Base-by-base conservation (phyloP, 345 rosid species). In the Populus tremula region DNA sequence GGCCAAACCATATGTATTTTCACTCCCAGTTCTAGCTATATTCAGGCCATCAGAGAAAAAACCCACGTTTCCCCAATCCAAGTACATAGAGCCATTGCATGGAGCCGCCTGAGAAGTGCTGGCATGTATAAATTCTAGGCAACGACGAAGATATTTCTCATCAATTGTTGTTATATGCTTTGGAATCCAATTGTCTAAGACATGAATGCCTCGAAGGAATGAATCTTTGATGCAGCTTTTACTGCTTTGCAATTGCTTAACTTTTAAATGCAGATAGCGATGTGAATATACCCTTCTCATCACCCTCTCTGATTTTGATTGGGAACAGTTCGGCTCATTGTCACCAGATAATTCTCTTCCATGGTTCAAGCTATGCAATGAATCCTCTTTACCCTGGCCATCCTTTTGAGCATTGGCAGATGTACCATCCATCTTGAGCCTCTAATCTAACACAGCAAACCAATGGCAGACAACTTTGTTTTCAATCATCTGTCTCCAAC, bases 121-220 rank as follows among this genome's bases (percentile, higher is more conserved):
- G 38, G 81, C 67, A 68, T 87, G 91, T 69, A 93, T 90, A 78
- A 83, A 64, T 41, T 94, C 91, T 35, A 94, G 89, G 82, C 99
- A 94, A 35, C 84, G 79, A 6, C 89, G 92, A 6, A 93, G 91
- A 84, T 89, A 90, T 78, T 89, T 93, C 81, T 92, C 99, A 79
- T 95, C 93, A 7, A 87, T 70, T 41, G 89, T 86, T 50, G 90
- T 89, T 88, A 95, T 62, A 87, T 87, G 88, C 88, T 88, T 90
- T 36, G 93, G 93, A 72, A 93, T 89, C 87, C 86, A 89, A 84
- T 76, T 81, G 56, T 88, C 92, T 16, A 86, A 77, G 74, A 82
- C 82, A 74, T 71, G 79, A 47, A 80, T 79, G 66, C 85, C 85
- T 47, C 39, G 90, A 78, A 87, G 72, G 65, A 90, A 80, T 0